These are phyloP conservation scores for Aspergillus cejpii DNA, from an alignment of 2,329 filamentous ascomycete genomes.

Conservation along the genomic window DNA sequence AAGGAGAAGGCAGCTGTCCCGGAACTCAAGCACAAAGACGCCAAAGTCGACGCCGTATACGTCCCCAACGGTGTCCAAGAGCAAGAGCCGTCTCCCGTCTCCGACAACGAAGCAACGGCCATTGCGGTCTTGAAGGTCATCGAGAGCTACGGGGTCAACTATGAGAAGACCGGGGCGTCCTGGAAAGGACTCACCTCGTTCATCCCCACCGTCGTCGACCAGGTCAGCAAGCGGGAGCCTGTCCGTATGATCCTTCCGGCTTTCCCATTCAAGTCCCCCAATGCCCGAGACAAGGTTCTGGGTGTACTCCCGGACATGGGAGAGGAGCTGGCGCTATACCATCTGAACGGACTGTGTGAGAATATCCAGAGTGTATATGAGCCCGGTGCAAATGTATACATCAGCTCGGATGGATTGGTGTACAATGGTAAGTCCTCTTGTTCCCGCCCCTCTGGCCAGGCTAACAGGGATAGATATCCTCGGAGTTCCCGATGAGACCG, in stretches of 20 bases:
- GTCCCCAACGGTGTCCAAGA: not conserved
- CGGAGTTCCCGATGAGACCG: constrained; percentile 37
- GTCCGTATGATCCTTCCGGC: constrained; percentile 29
- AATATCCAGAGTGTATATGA: constrained; percentile 37
- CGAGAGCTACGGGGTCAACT: constrained; percentile 25
- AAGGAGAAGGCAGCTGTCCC: not conserved
- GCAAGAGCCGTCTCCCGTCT: not conserved
- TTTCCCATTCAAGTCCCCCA: constrained; percentile 29
- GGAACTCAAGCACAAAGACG: not conserved
- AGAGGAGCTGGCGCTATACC: constrained; percentile 38
- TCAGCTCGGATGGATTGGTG: constrained; percentile 42
- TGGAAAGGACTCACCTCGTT: constrained; percentile 25
- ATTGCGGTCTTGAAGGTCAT: constrained; percentile 20
- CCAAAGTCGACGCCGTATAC: not conserved
- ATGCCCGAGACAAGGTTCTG: constrained; percentile 28
- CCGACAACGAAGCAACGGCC: constrained; percentile 9
- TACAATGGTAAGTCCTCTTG: constrained; percentile 28
- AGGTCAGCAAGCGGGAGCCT: constrained; percentile 17
- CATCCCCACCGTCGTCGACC: constrained; percentile 17
- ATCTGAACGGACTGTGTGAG: constrained; percentile 38
- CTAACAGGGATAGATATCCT: constrained; percentile 30
- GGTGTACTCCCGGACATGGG: constrained; percentile 39
- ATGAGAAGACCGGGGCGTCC: constrained; percentile 18
- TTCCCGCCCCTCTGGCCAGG: not conserved
- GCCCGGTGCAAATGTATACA: constrained; percentile 38